These are phyloP conservation scores for Exobasidium cylindrosporum DNA, from an alignment of 1,284 basidiomycete species.

Conservation along the genomic window DNA sequence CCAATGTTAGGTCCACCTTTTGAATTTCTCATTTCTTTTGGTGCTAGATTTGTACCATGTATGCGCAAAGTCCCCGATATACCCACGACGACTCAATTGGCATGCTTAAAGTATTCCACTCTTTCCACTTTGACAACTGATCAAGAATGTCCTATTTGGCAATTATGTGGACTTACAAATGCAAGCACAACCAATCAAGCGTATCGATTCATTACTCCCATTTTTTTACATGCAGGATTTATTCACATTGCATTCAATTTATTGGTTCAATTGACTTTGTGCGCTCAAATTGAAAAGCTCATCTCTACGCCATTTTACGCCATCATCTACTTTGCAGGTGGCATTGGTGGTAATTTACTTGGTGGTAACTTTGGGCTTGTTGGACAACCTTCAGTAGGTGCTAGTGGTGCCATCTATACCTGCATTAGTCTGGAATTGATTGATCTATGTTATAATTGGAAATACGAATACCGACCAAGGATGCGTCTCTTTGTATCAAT, in stretches of 20 bases:
- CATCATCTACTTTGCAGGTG: conserved; percentile 79
- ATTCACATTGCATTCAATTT: conserved; percentile 81
- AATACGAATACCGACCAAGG: conserved; percentile 61
- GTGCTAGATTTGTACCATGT: conserved; percentile 80
- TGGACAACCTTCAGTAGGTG: conserved; percentile 86
- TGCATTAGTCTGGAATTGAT: conserved; percentile 76
- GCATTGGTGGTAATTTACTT: conserved; percentile 72
- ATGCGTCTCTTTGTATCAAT: conserved; percentile 72
- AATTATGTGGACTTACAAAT: conserved; percentile 74
- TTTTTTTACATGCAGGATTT: conserved; percentile 85
- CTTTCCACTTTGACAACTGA: conserved; percentile 62
- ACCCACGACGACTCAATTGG: conserved; percentile 61
- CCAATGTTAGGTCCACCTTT: conserved; percentile 87
- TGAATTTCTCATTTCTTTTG: conserved; percentile 78
- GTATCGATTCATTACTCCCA: conserved; percentile 66
- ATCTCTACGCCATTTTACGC: conserved; percentile 72
- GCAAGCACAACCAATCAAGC: conserved; percentile 72
- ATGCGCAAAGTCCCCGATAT: conserved; percentile 66
- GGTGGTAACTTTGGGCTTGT: conserved; percentile 85
- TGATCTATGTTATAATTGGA: conserved; percentile 89
- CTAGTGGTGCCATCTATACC: conserved; percentile 85
- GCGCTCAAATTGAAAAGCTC: conserved; percentile 66
- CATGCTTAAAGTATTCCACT: conserved; percentile 57
- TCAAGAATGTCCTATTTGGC: conserved; percentile 70
- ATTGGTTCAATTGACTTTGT: conserved; percentile 75